Evolutionary conservation across 345 rosid species (phyloP), one percentile per base, ranked within the genome.

Genomic region (Linum trigynum): DNA sequence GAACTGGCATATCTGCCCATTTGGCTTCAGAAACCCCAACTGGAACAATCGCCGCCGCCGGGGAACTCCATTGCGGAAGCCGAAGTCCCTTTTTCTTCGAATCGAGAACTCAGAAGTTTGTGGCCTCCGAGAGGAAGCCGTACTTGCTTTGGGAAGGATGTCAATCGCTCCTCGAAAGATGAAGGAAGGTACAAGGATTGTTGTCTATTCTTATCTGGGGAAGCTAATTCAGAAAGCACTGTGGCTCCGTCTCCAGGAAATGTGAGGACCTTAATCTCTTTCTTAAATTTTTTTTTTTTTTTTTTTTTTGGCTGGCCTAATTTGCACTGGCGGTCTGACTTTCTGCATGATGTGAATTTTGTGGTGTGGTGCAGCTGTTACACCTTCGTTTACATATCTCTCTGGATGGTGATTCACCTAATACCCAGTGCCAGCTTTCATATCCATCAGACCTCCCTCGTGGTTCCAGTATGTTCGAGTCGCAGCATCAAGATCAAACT

Each of bases 1-100:
- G 85, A 83, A 67, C 61, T 69, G 35, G 79, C 69, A 38, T 81
- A 85, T 83, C 76, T 83, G 7, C 84, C 85, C 7, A 67, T 69
- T 66, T 81, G 80, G 83, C 82, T 83, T 50, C 84, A 76, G 57
- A 74, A 65, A 51, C 62, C 67, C 64, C 75, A 71, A 53, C 8
- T 36, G 11, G 73, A 79, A n/a, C 32, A 62, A 16, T 61, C 72
- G 8, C 59, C 8, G 8, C 51, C 59, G 38, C 4, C 32, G 32
- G 32, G 32, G 32, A 23, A 23, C 32, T 23, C 5, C 48, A 4
- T n/a, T 41, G 62, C 32, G 57, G 73, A 73, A 42, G 55, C 45
- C 39, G 63, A 50, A 65, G 57, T 42, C 15, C 59, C 59, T 65
- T 48, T 65, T 36, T 23, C 32, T 23, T 23, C 32, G 32, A 73